phyloP scores from a whole-genome alignment of 192 early-diverging fungal species.

The Entophlyctis luteolus region DNA sequence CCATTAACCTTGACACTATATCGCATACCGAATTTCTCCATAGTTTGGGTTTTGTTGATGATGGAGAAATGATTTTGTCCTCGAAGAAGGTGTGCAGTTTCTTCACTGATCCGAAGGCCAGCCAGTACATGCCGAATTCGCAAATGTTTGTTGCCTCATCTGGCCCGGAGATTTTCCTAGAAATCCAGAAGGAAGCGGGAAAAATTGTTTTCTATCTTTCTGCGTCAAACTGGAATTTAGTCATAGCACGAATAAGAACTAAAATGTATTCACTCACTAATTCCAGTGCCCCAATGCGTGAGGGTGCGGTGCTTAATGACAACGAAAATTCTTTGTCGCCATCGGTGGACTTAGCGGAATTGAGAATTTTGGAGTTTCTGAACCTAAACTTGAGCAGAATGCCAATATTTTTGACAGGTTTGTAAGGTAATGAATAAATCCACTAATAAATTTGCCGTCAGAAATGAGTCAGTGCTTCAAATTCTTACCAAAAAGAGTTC shows the following conservation, averaged over 20 bases:
- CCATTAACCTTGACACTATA: slow-evolving; percentile 46
- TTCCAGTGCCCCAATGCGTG: slow-evolving; percentile 34
- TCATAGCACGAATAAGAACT: slow-evolving; percentile 44
- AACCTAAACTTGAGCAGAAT: slow-evolving; percentile 73
- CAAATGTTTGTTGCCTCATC: not conserved
- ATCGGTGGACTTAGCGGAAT: slow-evolving; percentile 58
- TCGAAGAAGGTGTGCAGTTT: slow-evolving; percentile 12
- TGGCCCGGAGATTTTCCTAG: slow-evolving; percentile 12
- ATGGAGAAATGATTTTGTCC: slow-evolving; percentile 2
- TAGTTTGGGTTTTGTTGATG: slow-evolving; percentile 13
- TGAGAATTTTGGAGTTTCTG: slow-evolving; percentile 82
- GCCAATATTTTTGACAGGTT: slow-evolving; percentile 37
- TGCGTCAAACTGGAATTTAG: slow-evolving; percentile 82
- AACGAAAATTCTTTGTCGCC: slow-evolving; percentile 3
- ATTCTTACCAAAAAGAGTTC: slow-evolving; percentile 48
- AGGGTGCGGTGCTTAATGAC: not conserved
- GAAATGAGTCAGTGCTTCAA: slow-evolving; percentile 32
- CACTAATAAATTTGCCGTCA: slow-evolving; percentile 3
- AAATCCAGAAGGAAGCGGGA: slow-evolving; percentile 66
- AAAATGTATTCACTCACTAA: slow-evolving; percentile 22
- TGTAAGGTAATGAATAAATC: not conserved
- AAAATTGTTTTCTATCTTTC: slow-evolving; percentile 81
- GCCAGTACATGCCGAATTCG: slow-evolving; percentile 1
- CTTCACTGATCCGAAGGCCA: slow-evolving; percentile 14
- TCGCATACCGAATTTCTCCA: slow-evolving; percentile 34